These are phyloP conservation scores for Talaromyces thailandensis DNA, from an alignment of 495 filamentous ascomycete genomes.

Conservation along the genomic window DNA sequence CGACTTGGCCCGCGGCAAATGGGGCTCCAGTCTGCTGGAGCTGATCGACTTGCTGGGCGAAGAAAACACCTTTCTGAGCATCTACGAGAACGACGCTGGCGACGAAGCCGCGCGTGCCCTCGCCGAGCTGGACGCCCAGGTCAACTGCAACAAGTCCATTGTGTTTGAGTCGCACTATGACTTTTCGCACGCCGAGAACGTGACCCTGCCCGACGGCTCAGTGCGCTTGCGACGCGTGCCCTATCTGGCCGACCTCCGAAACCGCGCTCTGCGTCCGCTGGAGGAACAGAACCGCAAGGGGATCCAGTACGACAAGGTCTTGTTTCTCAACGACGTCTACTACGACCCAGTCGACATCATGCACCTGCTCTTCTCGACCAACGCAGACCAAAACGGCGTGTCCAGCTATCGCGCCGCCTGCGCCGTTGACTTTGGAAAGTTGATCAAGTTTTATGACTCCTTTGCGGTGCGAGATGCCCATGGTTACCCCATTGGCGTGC, in stretches of 20 bases:
- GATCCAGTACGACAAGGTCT: conserved; percentile 51
- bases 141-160: conserved; percentile 42
- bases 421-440: conserved; percentile 66
- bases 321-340: conserved; percentile 70
- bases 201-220: conserved; percentile 53
- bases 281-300: conserved; percentile 23
- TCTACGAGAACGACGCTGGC: conserved; percentile 67
- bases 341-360: conserved; percentile 62
- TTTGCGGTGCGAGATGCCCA: conserved; percentile 70
- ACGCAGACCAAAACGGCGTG: conserved; percentile 45
- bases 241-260: conserved; percentile 70
- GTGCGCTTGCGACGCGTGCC: conserved; percentile 60
- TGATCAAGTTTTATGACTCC: conserved; percentile 75
- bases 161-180: conserved; percentile 47
- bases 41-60: conserved; percentile 53
- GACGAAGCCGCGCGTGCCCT: conserved; percentile 34
- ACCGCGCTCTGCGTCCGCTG: conserved; percentile 61
- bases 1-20: conserved; percentile 50
- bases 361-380: conserved; percentile 70
- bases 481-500: conserved; percentile 60
- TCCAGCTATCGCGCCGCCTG: conserved; percentile 70
- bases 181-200: conserved; percentile 39
- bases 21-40: conserved; percentile 54
- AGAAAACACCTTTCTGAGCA: conserved; percentile 40
- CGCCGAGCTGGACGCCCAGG: conserved; percentile 27